Evolutionary conservation across 345 rosid genomes (phyloP), one percentile per base, ranked within the genome.

Genomic region (Arabis hirsuta): DNA sequence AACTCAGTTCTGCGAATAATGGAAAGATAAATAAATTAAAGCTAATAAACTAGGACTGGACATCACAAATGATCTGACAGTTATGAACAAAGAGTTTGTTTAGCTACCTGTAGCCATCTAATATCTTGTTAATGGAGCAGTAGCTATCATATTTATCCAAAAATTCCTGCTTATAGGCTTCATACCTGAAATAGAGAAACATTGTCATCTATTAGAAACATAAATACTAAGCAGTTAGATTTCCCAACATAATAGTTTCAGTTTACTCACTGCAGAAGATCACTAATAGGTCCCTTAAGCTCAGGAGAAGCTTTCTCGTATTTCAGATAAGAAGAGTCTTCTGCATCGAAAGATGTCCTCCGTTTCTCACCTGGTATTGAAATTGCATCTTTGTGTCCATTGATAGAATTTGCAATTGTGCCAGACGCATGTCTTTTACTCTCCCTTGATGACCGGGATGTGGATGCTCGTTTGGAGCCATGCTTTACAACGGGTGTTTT

Each of bases 231-330:
- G 22, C 2, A 48, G 27, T 65, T 46, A 31, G 52, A 38, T 27
- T 16, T 51, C 56, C 67, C 50, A 12, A 47, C 22, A 55, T 62
- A 41, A 59, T 22, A 73, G 29, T 67, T 64, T 42, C 55, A 6
- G 50, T 72, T 38, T 65, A 86, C 99, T 82, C 81, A 95, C 99
- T 91, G 97, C 57, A 84, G 62, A 46, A 76, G 80, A 78, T 88
- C 96, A 80, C 76, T 86, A 61, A 95, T 87, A 38, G 84, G 86
- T 44, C 92, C 97, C 81, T 81, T 89, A 26, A 78, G 76, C 79
- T 95, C 99, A 14, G 97, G 88, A 60, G 67, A 83, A 80, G 88
- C 89, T 77, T 88, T 95, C 55, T 88, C 93, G 62, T 88, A 90
- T 82, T 91, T 95, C 26, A 83, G 81, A 76, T 81, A 95, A 53